Conservation (phyloP, 1,139 yeast species). For the Candida sp. region DNA sequence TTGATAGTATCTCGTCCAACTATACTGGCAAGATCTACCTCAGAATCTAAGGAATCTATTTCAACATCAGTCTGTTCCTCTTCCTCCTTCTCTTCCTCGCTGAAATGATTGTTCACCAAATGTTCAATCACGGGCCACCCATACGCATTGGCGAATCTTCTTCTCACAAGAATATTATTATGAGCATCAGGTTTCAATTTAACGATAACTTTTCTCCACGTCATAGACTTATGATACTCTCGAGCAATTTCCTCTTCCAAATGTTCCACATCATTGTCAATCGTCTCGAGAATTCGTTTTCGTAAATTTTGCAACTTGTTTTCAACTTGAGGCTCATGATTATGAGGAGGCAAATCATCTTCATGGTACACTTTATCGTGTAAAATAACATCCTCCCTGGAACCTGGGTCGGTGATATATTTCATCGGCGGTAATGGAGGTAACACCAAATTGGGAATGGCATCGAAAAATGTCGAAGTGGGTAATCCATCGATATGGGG, state of each 20-base stretch:
- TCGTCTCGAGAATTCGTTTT: conserved; percentile 16
- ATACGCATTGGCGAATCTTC: conserved; percentile 89
- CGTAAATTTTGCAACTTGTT: conserved; percentile 6
- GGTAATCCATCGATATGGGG: conserved; percentile 38
- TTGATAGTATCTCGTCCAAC: conserved; percentile 34
- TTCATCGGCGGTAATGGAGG: conserved; percentile 81
- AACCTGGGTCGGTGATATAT: conserved; percentile 62
- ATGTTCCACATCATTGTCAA: conserved; percentile 21
- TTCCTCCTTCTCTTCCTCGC: conserved; percentile 8
- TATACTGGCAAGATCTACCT: conserved; percentile 25
- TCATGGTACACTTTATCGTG: conserved; percentile 42
- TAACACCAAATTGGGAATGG: conserved; percentile 75
- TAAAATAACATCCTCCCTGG: conserved; percentile 32
- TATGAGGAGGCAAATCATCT: conserved; percentile 24
- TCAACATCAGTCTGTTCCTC: not conserved
- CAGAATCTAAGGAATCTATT: conserved; percentile 23
- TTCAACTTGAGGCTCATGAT: not conserved
- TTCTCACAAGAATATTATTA: conserved; percentile 84
- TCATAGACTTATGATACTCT: conserved; percentile 79
- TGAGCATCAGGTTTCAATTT: conserved; percentile 92
- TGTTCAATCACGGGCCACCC: conserved; percentile 97
- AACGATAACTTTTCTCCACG: conserved; percentile 92
- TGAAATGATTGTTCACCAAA: conserved; percentile 45
- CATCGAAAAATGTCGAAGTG: conserved; percentile 75
- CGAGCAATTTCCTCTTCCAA: conserved; percentile 86